Evolutionary conservation across 2,329 filamentous ascomycete genomes (phyloP).

Genomic region (Talaromyces sp.): DNA sequence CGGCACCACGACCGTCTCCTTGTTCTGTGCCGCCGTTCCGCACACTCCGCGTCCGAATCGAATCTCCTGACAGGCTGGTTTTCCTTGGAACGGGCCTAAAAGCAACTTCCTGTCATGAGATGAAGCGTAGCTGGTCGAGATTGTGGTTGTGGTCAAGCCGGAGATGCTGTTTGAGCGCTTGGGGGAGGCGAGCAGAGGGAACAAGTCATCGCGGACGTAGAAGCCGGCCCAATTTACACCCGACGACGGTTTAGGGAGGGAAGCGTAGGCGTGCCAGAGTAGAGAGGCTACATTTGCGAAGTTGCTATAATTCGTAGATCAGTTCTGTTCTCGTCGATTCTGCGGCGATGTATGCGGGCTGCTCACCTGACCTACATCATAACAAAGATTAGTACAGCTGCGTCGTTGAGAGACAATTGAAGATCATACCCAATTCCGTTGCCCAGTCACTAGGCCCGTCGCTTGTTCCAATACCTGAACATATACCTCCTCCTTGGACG

Average conservation of each 20-base stretch:
- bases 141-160: slow-evolving; percentile 22
- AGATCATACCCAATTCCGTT: slow-evolving; percentile 46
- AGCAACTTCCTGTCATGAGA: slow-evolving; percentile 33
- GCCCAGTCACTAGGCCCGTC: slow-evolving; percentile 37
- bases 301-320: slow-evolving; percentile 32
- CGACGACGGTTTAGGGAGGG: slow-evolving; percentile 42
- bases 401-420: neutral
- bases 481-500: slow-evolving; percentile 44
- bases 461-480: slow-evolving; percentile 40
- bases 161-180: slow-evolving; percentile 20
- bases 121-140: slow-evolving; percentile 25
- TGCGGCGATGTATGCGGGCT: neutral
- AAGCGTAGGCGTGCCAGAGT: slow-evolving; percentile 47
- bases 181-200: slow-evolving; percentile 30
- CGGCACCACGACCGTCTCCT: slow-evolving; percentile 40
- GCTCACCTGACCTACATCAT: slow-evolving; percentile 31
- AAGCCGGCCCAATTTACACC: slow-evolving; percentile 50
- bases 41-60: slow-evolving; percentile 46
- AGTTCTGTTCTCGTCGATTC: neutral
- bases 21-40: slow-evolving; percentile 41
- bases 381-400: neutral
- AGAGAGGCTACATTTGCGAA: slow-evolving; percentile 47
- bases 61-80: slow-evolving; percentile 49
- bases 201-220: slow-evolving; percentile 45
- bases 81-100: slow-evolving; percentile 48